Base-by-base conservation (phyloP, 73 alveolate genomes). In the Paramecium octaurelia region DNA sequence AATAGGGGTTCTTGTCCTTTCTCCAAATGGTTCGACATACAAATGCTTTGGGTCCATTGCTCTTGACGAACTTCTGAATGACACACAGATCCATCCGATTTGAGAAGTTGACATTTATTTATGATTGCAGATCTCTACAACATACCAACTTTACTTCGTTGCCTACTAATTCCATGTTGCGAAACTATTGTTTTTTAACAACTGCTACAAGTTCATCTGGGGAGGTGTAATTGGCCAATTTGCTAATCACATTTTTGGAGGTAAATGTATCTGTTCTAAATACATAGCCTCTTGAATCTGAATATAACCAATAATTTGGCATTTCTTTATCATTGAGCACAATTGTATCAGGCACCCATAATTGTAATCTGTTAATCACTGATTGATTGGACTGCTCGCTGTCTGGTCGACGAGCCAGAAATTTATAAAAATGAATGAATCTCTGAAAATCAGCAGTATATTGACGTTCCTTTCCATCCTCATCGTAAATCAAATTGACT, bases 1-100 rank as follows among this genome's bases (percentile, higher is more conserved):
- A 95, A 68, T 75, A 91, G 8, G 98, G 97, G 40, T 97, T 97
- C 68, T 96, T 97, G 86, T 94, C 95, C 86, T 95, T 94, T 88
- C 98, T 92, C 97, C 97, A 96, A 12, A 95, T 97, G 11, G 98
- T 94, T 76, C 99, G 89, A 64, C 98, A 96, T 29, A 97, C 68
- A 87, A 96, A 97, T 10, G 99, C 98, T 69, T 97, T 95, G 4
- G 99, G 99, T 11, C 99, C 99, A 71, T 97, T 97, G 84, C 98
- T 93, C 86, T 97, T 97, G 2, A 97, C 95, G 86, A 96, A 97
- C 86, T 97, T 96, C 87, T 97, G 96, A 10, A 97, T 95, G 6
- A 96, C 99, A 29, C 95, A 73, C 23, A 92, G 29, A 29, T 94
- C 96, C 35, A 91, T 23, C 1, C 48, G 21, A 46, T 42, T 89